These are phyloP conservation scores for Paecilomyces sp. DNA, from an alignment of 2,329 filamentous ascomycete genomes.

Conservation along the genomic window DNA sequence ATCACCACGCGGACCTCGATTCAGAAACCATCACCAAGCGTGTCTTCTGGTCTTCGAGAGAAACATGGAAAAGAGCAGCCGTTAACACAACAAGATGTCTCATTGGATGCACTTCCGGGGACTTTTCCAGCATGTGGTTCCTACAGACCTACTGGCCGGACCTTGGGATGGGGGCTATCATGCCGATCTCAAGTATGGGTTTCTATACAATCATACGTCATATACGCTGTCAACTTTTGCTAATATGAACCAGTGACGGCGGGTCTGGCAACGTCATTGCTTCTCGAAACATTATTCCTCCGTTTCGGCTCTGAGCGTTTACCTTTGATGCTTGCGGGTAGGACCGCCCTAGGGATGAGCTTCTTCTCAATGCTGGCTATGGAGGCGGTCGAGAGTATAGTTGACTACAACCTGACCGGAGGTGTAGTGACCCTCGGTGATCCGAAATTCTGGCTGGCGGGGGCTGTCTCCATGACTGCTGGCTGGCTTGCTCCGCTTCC, in stretches of 20 bases:
- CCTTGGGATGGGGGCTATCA: slow-evolving; percentile 42
- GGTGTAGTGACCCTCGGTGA: slow-evolving; percentile 42
- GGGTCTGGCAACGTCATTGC: slow-evolving; percentile 46
- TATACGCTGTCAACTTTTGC: background rate
- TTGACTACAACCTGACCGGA: slow-evolving; percentile 51
- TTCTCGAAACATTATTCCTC: slow-evolving; percentile 48
- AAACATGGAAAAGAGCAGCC: slow-evolving; percentile 43
- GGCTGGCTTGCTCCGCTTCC: slow-evolving; percentile 12
- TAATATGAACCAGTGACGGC: slow-evolving; percentile 38
- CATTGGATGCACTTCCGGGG: slow-evolving; percentile 49
- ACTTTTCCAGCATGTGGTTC: slow-evolving; percentile 51
- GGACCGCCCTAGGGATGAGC: slow-evolving; percentile 53
- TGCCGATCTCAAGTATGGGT: slow-evolving; percentile 45
- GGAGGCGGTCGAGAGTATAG: slow-evolving; percentile 48
- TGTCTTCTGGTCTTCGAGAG: slow-evolving; percentile 29
- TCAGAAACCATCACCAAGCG: background rate
- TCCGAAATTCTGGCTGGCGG: slow-evolving; percentile 48
- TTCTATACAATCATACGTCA: background rate
- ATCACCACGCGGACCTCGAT: slow-evolving; percentile 4
- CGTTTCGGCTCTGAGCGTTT: slow-evolving; percentile 42
- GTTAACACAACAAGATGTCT: slow-evolving; percentile 52
- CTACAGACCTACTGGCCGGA: slow-evolving; percentile 44
- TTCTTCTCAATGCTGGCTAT: slow-evolving; percentile 54
- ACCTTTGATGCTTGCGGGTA: slow-evolving; percentile 40
- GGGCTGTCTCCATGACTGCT: slow-evolving; percentile 8